A percentile compares a stretch with the other conserved stretches of the same genome.
Evolutionary conservation across 306 rosid species (phyloP).

Genomic region (Luffa acutangula): DNA sequence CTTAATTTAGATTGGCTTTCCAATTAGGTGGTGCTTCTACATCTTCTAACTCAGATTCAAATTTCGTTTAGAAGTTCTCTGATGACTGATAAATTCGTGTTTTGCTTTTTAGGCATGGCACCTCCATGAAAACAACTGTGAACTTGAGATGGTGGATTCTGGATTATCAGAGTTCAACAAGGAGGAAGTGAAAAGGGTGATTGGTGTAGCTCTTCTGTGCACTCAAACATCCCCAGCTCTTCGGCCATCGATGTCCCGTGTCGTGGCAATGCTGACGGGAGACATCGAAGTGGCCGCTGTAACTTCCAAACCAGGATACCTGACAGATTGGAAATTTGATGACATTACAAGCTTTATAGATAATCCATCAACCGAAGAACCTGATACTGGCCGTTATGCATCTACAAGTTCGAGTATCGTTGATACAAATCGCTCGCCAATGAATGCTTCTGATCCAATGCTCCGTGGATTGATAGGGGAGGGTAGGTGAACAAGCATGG

Average conservation of each 20-base stretch:
- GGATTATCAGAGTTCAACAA: conserved; percentile 21
- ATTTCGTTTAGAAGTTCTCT: too few relatives aligned
- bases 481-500: conserved; percentile 18
- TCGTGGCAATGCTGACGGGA: conserved; percentile 66
- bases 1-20: too few relatives aligned
- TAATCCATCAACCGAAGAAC: conserved; percentile 15
- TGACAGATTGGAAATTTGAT: conserved; percentile 56
- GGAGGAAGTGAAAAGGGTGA: conserved; percentile 39
- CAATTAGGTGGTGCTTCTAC: background rate
- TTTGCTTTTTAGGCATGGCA: conserved; percentile 46
- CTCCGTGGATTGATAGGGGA: conserved; percentile 14
- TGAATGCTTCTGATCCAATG: conserved; percentile 13
- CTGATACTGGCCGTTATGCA: conserved; percentile 14
- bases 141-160: conserved; percentile 35
- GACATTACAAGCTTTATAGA: conserved; percentile 20
- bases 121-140: conserved; percentile 35
- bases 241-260: conserved; percentile 63
- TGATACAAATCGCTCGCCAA: conserved; percentile 16
- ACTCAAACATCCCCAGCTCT: conserved; percentile 48
- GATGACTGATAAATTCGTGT: background rate
- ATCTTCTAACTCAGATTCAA: too few relatives aligned
- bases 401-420: conserved; percentile 24
- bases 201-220: conserved; percentile 44
- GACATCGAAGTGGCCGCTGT: conserved; percentile 42
- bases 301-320: conserved; percentile 50